A percentile compares a stretch with the other conserved stretches of the same genome.
These are phyloP conservation scores for Theileria orientalis DNA, from an alignment of 169 alveolate species.

Conservation along the genomic window DNA sequence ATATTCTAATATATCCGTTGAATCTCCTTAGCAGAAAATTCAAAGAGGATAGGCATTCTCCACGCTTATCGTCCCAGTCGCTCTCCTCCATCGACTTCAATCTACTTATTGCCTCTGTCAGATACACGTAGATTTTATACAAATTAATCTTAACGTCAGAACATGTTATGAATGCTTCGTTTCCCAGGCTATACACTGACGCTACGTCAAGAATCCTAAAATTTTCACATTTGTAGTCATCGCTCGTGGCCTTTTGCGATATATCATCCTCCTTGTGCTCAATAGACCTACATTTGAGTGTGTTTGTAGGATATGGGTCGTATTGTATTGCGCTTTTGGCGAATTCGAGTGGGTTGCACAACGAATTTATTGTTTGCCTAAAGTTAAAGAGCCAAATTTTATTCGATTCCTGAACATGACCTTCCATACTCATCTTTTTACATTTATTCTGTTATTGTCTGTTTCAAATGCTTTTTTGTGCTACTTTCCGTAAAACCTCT, in stretches of 20 bases:
- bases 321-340: constrained; percentile 10
- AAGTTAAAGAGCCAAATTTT: constrained; percentile 20
- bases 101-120: constrained; percentile 16
- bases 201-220: constrained; percentile 5
- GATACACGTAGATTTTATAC: constrained; percentile 33
- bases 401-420: not conserved
- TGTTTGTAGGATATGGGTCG: not conserved
- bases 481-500: not conserved
- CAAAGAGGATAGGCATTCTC: not conserved
- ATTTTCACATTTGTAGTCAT: not conserved
- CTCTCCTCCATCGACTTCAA: not conserved
- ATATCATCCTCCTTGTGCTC: not conserved
- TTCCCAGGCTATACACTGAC: constrained; percentile 39
- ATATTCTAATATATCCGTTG: constrained; percentile 3
- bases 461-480: not conserved
- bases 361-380: not conserved
- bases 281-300: not conserved
- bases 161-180: constrained; percentile 20
- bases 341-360: not conserved
- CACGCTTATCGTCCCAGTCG: not conserved
- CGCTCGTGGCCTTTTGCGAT: not conserved
- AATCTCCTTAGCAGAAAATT: not conserved
- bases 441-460: not conserved
- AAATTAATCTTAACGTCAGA: constrained; percentile 46
- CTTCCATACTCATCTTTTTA: constrained; percentile 18